Percentiles rank a stretch among this genome's conserved stretches.
Evolutionary conservation across 139 green algal genomes (phyloP).

Genomic region (Ulvella scutata): DNA sequence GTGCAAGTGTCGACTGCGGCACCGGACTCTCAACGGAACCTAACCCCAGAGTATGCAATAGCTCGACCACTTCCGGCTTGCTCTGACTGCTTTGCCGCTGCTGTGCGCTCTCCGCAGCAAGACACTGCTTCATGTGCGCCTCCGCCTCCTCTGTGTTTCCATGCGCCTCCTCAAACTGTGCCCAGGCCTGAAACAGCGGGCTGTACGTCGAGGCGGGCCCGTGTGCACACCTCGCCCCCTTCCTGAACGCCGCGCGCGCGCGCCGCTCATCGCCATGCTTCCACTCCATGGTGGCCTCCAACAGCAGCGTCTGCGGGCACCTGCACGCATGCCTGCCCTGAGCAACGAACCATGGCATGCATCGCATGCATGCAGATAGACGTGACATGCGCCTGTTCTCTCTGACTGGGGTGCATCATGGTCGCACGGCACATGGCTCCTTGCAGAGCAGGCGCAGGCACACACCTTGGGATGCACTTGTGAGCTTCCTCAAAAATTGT

Average conservation of each 20-base stretch:
- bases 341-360: no score
- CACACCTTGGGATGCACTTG: background rate
- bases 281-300: background rate
- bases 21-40: no score
- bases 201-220: background rate
- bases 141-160: background rate
- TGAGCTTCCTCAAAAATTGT: background rate
- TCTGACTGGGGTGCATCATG: no score
- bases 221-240: background rate
- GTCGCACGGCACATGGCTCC: no score
- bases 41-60: no score
- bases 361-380: no score
- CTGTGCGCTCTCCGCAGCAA: background rate
- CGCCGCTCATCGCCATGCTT: background rate
- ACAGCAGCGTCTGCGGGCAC: background rate
- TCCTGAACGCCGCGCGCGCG: background rate
- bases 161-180: background rate
- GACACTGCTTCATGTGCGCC: background rate
- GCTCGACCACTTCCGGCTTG: background rate
- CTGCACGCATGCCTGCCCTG: background rate
- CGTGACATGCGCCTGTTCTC: no score
- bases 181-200: background rate
- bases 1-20: no score
- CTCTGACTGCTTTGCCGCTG: background rate
- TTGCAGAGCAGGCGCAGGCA: no score